Percentiles rank a stretch among this genome's conserved stretches.
Evolutionary conservation across 108 stramenopile species (phyloP).

Genomic region (Chaetoceros tenuissimus): DNA sequence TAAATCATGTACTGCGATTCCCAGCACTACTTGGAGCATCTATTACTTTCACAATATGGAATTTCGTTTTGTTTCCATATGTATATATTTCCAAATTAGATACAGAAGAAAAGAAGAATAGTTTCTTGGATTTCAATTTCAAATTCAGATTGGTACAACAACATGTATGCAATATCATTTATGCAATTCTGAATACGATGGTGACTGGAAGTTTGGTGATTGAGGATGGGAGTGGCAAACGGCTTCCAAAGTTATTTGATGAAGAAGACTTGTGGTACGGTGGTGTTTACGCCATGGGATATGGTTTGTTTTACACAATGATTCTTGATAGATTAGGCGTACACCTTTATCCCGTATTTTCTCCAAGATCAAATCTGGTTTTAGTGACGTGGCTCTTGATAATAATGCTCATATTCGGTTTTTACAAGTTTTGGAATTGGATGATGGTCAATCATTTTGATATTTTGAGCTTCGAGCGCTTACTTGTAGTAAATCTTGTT

Average conservation of each 20-base stretch:
- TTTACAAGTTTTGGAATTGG: not conserved
- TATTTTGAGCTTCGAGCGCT: not conserved
- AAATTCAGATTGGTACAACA: conserved; percentile 57
- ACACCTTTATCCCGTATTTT: conserved; percentile 76
- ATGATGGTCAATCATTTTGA: not conserved
- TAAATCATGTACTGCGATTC: conserved; percentile 45
- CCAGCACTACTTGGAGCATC: conserved; percentile 55
- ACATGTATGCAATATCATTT: conserved; percentile 63
- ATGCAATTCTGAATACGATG: conserved; percentile 37
- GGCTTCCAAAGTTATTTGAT: conserved; percentile 26
- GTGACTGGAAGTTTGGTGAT: conserved; percentile 12
- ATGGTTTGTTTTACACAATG: conserved; percentile 53
- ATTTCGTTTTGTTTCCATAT: conserved; percentile 61
- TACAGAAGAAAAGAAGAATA: conserved; percentile 25
- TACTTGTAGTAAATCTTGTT: not conserved
- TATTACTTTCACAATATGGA: conserved; percentile 72
- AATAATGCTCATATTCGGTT: not conserved
- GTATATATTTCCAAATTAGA: conserved; percentile 46
- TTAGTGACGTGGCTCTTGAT: conserved; percentile 29
- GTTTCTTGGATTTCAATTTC: conserved; percentile 52
- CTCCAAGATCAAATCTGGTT: conserved; percentile 37
- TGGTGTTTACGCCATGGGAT: conserved; percentile 27
- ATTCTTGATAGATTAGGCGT: conserved; percentile 74
- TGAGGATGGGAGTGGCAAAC: not conserved
- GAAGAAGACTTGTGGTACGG: conserved; percentile 48